These are phyloP conservation scores for Linnemannia schmuckeri DNA, from an alignment of 192 early-diverging fungal species.

Conservation along the genomic window DNA sequence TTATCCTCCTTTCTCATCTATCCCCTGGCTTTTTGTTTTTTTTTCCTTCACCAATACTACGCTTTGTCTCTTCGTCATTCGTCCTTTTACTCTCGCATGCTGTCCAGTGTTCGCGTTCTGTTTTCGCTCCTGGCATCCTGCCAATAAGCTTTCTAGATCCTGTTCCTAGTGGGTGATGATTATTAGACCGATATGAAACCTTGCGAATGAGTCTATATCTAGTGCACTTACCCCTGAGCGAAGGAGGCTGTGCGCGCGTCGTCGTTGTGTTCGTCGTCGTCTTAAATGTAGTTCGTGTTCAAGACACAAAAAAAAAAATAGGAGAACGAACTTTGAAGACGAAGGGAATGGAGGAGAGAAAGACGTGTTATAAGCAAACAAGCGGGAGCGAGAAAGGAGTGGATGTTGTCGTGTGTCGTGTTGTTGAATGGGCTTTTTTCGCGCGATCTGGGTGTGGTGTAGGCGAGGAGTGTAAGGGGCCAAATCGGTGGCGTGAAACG, in stretches of 20 bases:
- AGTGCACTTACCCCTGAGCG: neutral
- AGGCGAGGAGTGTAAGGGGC: no score
- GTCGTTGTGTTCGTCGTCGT: neutral
- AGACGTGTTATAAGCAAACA: no score
- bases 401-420: no score
- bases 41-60: neutral
- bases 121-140: neutral
- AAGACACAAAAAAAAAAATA: neutral
- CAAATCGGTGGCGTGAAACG: no score
- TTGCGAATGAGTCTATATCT: neutral
- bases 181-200: neutral
- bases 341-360: no score
- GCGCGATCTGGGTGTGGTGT: no score
- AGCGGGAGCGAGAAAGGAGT: no score
- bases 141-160: neutral
- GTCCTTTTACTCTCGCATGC: neutral
- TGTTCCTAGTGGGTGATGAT: neutral
- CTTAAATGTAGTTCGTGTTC: neutral
- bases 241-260: neutral
- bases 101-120: neutral
- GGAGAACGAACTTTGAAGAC: neutral
- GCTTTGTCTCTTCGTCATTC: neutral
- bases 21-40: neutral
- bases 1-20: neutral
- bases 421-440: neutral